Conservation (phyloP, 495 filamentous ascomycete genomes). For the Talaromyces borbonicus region DNA sequence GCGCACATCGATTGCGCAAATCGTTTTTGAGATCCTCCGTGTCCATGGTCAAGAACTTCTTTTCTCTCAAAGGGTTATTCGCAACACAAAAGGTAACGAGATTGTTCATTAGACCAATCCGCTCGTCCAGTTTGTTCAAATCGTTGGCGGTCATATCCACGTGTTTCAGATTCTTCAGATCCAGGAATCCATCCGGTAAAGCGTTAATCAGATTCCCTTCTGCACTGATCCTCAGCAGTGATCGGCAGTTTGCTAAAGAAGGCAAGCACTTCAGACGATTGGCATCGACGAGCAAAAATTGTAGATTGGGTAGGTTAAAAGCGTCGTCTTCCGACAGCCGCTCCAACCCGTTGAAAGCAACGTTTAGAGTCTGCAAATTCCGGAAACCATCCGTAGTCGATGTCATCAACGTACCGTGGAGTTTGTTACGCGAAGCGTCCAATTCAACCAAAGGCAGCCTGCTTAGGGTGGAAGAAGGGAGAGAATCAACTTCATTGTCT, state of each 20-base stretch:
- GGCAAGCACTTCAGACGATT: constrained; percentile 70
- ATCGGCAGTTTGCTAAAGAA: constrained; percentile 58
- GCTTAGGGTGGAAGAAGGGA: constrained; percentile 61
- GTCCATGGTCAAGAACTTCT: constrained; percentile 68
- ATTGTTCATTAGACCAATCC: constrained; percentile 70
- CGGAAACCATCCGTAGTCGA: constrained; percentile 44
- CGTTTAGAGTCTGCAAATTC: constrained; percentile 61
- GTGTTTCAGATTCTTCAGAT: constrained; percentile 54
- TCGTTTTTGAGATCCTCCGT: constrained; percentile 76
- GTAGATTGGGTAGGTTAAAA: constrained; percentile 60
- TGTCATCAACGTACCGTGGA: constrained; percentile 63
- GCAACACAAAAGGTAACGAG: constrained; percentile 63
- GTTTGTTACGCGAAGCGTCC: constrained; percentile 65
- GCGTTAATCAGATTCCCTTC: constrained; percentile 70
- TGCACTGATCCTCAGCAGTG: constrained; percentile 59
- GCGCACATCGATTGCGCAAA: constrained; percentile 59
- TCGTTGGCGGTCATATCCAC: constrained; percentile 80
- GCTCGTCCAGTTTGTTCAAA: constrained; percentile 61
- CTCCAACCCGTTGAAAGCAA: constrained; percentile 65
- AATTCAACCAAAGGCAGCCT: constrained; percentile 65
- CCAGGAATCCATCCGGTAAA: constrained; percentile 64
- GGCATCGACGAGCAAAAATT: constrained; percentile 58
- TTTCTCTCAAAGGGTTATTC: constrained; percentile 81
- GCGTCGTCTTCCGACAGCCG: constrained; percentile 36
- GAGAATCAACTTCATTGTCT: constrained; percentile 57